phyloP scores from a whole-genome alignment of 2,329 filamentous ascomycete species.

The Graphilbum sp. region DNA sequence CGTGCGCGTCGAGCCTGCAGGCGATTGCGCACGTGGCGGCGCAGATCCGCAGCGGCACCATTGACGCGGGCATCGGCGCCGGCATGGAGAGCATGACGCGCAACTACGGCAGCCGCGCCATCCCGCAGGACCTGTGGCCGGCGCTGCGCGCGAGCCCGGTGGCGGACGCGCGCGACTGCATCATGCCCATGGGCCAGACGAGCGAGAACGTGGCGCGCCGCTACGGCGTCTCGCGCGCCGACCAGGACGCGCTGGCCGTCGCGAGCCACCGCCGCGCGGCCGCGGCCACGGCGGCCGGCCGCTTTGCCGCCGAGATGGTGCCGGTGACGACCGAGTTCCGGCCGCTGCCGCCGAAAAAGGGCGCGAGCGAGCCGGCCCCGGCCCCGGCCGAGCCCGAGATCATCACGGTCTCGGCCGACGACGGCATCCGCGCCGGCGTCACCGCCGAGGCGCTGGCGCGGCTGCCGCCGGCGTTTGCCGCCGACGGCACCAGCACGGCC shows the following conservation, averaged over 20 bases:
- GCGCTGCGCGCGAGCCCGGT: slow-evolving; percentile 46
- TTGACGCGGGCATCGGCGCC: slow-evolving; percentile 61
- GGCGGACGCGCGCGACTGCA: slow-evolving; percentile 64
- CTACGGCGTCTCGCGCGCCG: slow-evolving; percentile 54
- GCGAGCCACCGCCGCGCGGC: slow-evolving; percentile 59
- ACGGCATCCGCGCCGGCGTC: slow-evolving; percentile 60
- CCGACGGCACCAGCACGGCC: slow-evolving; percentile 62
- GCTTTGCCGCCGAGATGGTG: slow-evolving; percentile 75
- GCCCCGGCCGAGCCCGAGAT: slow-evolving; percentile 23
- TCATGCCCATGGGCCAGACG: slow-evolving; percentile 90
- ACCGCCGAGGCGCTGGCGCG: slow-evolving; percentile 54
- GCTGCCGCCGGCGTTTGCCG: slow-evolving; percentile 74
- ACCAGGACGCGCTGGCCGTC: slow-evolving; percentile 73
- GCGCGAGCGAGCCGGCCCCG: slow-evolving; percentile 32
- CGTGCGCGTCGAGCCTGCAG: slow-evolving; percentile 65
- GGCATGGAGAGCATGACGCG: slow-evolving; percentile 95
- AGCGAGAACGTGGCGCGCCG: slow-evolving; percentile 73
- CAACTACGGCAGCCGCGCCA: slow-evolving; percentile 75
- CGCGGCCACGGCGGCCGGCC: slow-evolving; percentile 48
- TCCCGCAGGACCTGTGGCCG: slow-evolving; percentile 68
- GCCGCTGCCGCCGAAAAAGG: slow-evolving; percentile 47
- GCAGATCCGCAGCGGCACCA: slow-evolving; percentile 57
- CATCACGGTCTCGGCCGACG: slow-evolving; percentile 59
- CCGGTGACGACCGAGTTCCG: slow-evolving; percentile 57
- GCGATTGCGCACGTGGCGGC: slow-evolving; percentile 60